Percentiles rank a stretch among this genome's conserved stretches.
These are phyloP conservation scores for Akanthomyces uredinophilus DNA, from an alignment of 2,329 filamentous ascomycete species.

Conservation along the genomic window DNA sequence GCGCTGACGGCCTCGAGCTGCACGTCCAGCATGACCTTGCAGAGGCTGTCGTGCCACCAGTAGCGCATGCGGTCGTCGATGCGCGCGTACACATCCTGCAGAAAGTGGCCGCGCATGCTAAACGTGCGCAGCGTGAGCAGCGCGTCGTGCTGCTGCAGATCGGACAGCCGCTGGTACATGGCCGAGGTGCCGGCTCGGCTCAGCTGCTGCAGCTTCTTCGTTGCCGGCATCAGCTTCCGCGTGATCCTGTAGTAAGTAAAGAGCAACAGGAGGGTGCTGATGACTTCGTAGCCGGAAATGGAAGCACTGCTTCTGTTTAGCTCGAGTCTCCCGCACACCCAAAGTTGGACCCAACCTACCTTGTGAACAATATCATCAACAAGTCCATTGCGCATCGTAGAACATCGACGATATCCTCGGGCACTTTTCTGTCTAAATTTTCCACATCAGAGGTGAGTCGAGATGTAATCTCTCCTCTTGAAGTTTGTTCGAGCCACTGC, in stretches of 20 bases:
- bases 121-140: conserved; percentile 51
- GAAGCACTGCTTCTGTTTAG: neutral
- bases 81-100: conserved; percentile 39
- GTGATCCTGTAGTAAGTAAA: neutral
- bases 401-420: no score
- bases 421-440: no score
- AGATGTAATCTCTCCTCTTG: no score
- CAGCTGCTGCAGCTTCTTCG: conserved; percentile 63
- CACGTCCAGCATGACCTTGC: conserved; percentile 66
- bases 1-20: conserved; percentile 60
- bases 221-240: conserved; percentile 47
- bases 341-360: neutral
- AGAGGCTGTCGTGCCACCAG: conserved; percentile 60
- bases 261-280: neutral
- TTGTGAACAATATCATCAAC: neutral
- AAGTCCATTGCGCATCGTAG: no score
- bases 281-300: neutral
- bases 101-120: conserved; percentile 55
- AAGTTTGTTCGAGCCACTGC: no score
- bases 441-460: no score
- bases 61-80: conserved; percentile 55
- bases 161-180: conserved; percentile 56
- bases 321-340: no score
- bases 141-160: conserved; percentile 38
- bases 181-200: conserved; percentile 60